These are phyloP conservation scores for Actinomucor elegans DNA, from an alignment of 371 early-diverging fungal species.

Conservation along the genomic window DNA sequence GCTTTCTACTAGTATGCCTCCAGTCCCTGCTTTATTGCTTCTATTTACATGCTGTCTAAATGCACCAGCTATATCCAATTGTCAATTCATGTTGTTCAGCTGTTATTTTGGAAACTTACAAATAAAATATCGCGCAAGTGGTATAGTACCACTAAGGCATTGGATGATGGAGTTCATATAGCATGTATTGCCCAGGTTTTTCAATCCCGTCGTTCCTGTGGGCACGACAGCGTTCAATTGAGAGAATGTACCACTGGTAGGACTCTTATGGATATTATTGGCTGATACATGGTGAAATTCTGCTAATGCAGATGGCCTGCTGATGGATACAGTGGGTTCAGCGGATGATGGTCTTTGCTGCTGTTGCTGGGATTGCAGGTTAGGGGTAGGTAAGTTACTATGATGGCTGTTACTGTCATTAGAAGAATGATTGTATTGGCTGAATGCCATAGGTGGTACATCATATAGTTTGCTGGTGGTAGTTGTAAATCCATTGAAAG, in stretches of 20 bases:
- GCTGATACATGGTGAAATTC: constrained; percentile 20
- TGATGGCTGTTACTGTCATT: too few species aligned
- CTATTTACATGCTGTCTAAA: constrained; percentile 70
- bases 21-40: constrained; percentile 72
- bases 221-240: constrained; percentile 40
- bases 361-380: too few species aligned
- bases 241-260: constrained; percentile 35
- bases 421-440: too few species aligned
- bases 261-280: constrained; percentile 11
- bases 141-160: constrained; percentile 85
- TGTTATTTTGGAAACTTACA: constrained; percentile 38
- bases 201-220: constrained; percentile 76
- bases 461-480: constrained; percentile 27
- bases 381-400: too few species aligned
- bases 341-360: constrained; percentile 8
- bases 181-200: constrained; percentile 97
- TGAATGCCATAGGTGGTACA: constrained; percentile 21
- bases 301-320: constrained; percentile 6
- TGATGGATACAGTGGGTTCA: constrained; percentile 3
- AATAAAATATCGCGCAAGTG: constrained; percentile 77
- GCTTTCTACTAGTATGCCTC: constrained; percentile 66
- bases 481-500: constrained; percentile 57
- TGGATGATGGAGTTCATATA: constrained; percentile 96
- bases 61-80: constrained; percentile 59
- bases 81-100: too few species aligned